Evolutionary conservation across 495 filamentous ascomycete genomes (phyloP).

Genomic region (Penicillium lividum): DNA sequence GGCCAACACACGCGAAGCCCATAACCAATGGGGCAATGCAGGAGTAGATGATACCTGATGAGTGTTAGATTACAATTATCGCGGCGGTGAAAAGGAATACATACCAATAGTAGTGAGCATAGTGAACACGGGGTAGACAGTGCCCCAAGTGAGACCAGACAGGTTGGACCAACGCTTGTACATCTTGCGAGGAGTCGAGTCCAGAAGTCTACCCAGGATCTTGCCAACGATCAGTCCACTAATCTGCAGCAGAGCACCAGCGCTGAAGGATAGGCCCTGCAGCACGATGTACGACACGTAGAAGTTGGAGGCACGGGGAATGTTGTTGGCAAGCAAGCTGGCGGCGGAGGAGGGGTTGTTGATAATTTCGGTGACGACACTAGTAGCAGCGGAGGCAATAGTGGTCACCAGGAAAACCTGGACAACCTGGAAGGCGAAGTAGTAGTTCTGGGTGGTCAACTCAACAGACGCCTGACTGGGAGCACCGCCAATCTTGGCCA

Average conservation of each 20-base stretch:
- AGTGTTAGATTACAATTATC: slow-evolving; percentile 39
- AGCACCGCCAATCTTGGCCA: slow-evolving; percentile 77
- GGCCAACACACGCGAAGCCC: slow-evolving; percentile 80
- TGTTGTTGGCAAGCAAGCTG: slow-evolving; percentile 66
- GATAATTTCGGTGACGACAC: slow-evolving; percentile 60
- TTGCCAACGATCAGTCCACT: slow-evolving; percentile 75
- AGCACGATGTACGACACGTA: slow-evolving; percentile 95
- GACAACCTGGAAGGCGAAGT: slow-evolving; percentile 93
- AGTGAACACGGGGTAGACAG: slow-evolving; percentile 81
- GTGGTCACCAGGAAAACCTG: slow-evolving; percentile 94
- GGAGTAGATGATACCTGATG: slow-evolving; percentile 69
- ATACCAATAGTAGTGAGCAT: slow-evolving; percentile 76
- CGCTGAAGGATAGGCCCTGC: slow-evolving; percentile 83
- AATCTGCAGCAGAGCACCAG: slow-evolving; percentile 74
- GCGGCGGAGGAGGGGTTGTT: slow-evolving; percentile 61
- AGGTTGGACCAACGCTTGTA: slow-evolving; percentile 68
- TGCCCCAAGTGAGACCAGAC: slow-evolving; percentile 77
- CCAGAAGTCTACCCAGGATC: slow-evolving; percentile 71
- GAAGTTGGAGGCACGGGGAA: slow-evolving; percentile 87
- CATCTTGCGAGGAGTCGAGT: slow-evolving; percentile 73
- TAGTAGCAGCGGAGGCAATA: slow-evolving; percentile 64
- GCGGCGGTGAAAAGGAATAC: slow-evolving; percentile 11
- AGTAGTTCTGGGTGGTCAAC: slow-evolving; percentile 84
- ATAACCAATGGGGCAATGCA: slow-evolving; percentile 89
- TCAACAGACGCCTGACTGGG: slow-evolving; percentile 79